These are phyloP conservation scores for Zea mays DNA, from an alignment of 176 grass and related monocot species.

Conservation along the genomic window DNA sequence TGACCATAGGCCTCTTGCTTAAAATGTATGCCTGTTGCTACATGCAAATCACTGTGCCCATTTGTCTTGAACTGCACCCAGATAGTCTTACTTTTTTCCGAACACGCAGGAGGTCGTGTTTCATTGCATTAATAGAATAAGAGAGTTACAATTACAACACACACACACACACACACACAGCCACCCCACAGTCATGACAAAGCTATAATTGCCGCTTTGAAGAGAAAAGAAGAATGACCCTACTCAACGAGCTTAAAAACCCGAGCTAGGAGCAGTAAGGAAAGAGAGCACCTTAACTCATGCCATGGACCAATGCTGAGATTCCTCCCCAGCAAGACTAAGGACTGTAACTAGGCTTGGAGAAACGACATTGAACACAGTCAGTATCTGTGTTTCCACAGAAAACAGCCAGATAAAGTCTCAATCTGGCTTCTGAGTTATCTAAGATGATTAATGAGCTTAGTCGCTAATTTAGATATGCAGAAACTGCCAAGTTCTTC, in stretches of 20 bases:
- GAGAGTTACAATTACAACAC: background rate
- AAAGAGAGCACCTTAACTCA: background rate
- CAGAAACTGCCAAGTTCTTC: background rate
- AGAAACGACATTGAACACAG: background rate
- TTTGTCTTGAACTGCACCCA: background rate
- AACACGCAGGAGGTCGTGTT: background rate
- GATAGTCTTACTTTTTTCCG: background rate
- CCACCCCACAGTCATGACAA: background rate
- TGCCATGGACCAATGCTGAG: background rate
- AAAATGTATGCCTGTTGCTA: background rate
- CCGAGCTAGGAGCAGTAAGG: no score
- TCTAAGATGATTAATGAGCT: background rate
- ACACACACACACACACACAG: background rate
- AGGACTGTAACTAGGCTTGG: background rate
- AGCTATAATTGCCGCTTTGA: background rate
- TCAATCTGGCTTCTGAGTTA: background rate
- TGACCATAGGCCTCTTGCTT: background rate
- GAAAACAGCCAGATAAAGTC: background rate
- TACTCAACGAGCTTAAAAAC: no score
- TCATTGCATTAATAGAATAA: background rate
- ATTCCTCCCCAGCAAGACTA: background rate
- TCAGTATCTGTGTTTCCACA: background rate
- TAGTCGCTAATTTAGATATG: conserved; percentile 7
- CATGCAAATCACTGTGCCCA: background rate
- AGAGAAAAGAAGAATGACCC: background rate